phyloP scores from a whole-genome alignment of 305 asterid genomes.

The Stenogyne calaminthoides region DNA sequence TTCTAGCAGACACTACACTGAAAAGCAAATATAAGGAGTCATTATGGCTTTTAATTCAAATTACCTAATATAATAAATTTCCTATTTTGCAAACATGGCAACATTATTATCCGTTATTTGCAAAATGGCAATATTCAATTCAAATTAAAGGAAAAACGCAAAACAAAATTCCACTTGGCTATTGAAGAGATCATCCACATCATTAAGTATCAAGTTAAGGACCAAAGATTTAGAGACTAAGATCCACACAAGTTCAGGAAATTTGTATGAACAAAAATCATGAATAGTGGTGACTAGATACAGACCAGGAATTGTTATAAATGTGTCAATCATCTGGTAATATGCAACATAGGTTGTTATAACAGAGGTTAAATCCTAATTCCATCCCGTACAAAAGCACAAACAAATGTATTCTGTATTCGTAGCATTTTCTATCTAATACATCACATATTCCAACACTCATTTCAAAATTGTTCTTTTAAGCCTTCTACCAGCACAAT shows the following conservation, averaged over 20 bases:
- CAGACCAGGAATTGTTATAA: neutral
- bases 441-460: neutral
- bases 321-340: neutral
- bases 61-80: neutral
- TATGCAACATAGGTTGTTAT: neutral
- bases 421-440: too few species aligned
- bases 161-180: neutral
- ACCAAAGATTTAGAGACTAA: neutral
- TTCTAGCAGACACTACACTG: too few species aligned
- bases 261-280: neutral
- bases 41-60: neutral
- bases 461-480: neutral
- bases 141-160: neutral
- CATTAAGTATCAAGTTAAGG: neutral
- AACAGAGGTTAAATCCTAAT: neutral
- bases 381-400: neutral
- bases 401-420: neutral
- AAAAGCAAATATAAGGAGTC: neutral
- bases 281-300: neutral
- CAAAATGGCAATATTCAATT: too few species aligned
- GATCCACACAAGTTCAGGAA: neutral
- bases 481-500: neutral
- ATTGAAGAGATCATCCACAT: neutral
- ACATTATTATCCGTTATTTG: too few species aligned
- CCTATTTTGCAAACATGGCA: neutral